Evolutionary conservation across 441 rosid species (phyloP), one percentile per base, ranked within the genome.

Genomic region (Aleurites moluccanus): DNA sequence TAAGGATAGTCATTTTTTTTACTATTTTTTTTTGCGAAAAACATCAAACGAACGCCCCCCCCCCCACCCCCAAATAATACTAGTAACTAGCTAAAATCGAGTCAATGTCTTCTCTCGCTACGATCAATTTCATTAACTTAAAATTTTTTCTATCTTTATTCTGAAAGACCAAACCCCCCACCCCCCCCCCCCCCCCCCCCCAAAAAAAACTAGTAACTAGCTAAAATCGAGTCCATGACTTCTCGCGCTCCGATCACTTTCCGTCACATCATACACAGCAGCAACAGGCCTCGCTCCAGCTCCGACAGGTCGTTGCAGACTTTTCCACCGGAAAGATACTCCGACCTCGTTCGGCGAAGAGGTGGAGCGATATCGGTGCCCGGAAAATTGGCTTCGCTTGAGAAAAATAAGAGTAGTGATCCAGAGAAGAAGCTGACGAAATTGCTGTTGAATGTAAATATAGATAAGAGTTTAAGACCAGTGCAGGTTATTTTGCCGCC

Each of bases 391-490:
- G 21, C 20, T 52, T 7, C 49, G 16, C 5, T 30, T 38, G 77
- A 60, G 56, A 52, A 52, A 18, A 52, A 52, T 7, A 52, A 52
- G 42, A 64, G 69, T 30, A 63, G 69, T 53, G 18, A 21, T 2
- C 59, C 3, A 30, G 8, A 38, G 8, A 20, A 62, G 2, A 72
- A 3, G 85, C 81, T 77, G 70, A 81, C 86, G 44, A 90, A 80
- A 83, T 66, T 90, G 79, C 72, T 88, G 74, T 28, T 90, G 77
- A 86, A 88, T 10, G 94, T 90, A 75, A 86, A 83, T 28, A 83
- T 88, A 70, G 89, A 83, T 82, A 81, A 83, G 76, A 86, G 90
- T 73, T 49, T 85, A 50, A 90, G 94, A 66, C 85, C 92, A 0
- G 85, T 87, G 76, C 84, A 86, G 66, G 87, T 88, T 67, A 73